Percentiles rank a stretch among this genome's conserved stretches.
Evolutionary conservation across 2,329 filamentous ascomycete species (phyloP).

Genomic region (Fusarium heterosporum): DNA sequence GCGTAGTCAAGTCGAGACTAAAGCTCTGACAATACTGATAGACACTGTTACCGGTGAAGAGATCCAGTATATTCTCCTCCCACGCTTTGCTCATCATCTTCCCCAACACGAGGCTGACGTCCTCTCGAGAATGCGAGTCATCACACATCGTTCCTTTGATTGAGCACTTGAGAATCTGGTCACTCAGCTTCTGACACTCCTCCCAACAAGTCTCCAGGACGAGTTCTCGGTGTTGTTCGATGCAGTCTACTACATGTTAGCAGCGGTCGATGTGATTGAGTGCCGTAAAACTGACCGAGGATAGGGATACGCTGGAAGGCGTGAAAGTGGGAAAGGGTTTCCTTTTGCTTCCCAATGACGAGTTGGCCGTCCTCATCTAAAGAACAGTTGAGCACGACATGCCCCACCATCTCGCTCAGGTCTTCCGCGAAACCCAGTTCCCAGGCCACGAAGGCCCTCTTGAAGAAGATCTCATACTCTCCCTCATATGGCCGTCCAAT

Average conservation of each 20-base stretch:
- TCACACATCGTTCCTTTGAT: background rate
- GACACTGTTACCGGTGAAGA: conserved; percentile 5
- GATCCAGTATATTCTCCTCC: conserved; percentile 14
- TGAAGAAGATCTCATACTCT: background rate
- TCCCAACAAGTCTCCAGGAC: conserved; percentile 13
- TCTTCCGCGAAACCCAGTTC: conserved; percentile 22
- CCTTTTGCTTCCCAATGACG: background rate
- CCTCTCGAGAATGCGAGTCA: background rate
- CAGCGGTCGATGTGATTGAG: background rate
- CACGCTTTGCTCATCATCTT: conserved; percentile 27
- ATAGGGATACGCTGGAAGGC: conserved; percentile 14
- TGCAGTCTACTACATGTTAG: conserved; percentile 19
- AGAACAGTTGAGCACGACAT: conserved; percentile 3
- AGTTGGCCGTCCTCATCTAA: conserved; percentile 9
- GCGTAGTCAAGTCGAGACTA: background rate
- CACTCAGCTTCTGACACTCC: conserved; percentile 22
- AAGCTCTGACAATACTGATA: conserved; percentile 3
- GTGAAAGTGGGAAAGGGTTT: conserved; percentile 4
- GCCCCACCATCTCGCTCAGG: conserved; percentile 1
- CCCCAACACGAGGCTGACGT: conserved; percentile 18
- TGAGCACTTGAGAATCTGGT: conserved; percentile 5
- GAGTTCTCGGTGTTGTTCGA: conserved; percentile 19
- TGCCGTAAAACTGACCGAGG: conserved; percentile 7
- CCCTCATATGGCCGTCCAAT: background rate
- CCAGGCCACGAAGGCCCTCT: conserved; percentile 30